Evolutionary conservation across 345 rosid species (phyloP).

Genomic region (Euphorbia tirucalli): DNA sequence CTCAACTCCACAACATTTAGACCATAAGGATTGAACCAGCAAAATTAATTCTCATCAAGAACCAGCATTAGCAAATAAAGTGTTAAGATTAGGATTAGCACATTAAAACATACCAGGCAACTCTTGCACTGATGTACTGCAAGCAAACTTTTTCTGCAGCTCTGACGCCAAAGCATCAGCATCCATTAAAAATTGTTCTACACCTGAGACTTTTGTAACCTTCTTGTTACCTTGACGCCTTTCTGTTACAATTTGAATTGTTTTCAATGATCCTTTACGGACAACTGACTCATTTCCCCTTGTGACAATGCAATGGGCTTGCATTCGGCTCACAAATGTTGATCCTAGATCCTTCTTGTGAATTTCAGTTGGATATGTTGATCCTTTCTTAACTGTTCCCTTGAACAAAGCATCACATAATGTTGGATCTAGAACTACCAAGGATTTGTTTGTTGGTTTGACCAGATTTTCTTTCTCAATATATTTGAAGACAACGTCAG

Average conservation of each 20-base stretch:
- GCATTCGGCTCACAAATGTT: constrained; percentile 76
- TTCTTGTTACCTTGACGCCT: constrained; percentile 94
- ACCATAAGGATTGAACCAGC: background rate
- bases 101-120: constrained; percentile 53
- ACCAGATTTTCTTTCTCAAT: constrained; percentile 80
- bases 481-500: constrained; percentile 75
- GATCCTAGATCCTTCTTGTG: constrained; percentile 79
- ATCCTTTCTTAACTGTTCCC: constrained; percentile 94
- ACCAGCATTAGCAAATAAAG: background rate
- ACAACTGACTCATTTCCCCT: constrained; percentile 74
- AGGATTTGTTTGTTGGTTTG: constrained; percentile 61
- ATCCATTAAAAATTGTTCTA: constrained; percentile 73
- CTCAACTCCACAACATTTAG: background rate
- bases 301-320: constrained; percentile 64
- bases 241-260: constrained; percentile 84
- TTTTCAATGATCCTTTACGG: constrained; percentile 74
- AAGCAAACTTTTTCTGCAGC: constrained; percentile 95
- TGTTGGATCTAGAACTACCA: constrained; percentile 69
- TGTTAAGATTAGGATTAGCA: background rate
- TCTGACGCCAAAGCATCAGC: constrained; percentile 90
- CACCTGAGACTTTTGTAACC: constrained; percentile 75
- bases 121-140: constrained; percentile 82
- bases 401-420: constrained; percentile 86
- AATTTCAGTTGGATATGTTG: constrained; percentile 80
- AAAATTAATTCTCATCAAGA: background rate